phyloP scores from a whole-genome alignment of 2,329 filamentous ascomycete species.

The Daldinia sp. region DNA sequence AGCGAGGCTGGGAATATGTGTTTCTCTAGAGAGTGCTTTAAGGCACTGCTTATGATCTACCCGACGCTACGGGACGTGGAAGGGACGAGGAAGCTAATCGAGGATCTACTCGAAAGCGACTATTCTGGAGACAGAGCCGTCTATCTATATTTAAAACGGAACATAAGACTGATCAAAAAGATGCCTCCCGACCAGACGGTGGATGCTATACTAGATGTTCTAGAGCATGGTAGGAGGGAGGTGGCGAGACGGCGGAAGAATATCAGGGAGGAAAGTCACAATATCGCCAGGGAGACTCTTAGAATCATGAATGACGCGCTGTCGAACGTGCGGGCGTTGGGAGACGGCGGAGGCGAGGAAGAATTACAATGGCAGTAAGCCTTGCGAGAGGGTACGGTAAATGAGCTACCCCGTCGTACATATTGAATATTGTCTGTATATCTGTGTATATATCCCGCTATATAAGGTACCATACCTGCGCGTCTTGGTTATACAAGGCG shows the following conservation, averaged over 20 bases:
- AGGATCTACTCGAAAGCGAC: conserved; percentile 41
- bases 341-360: not conserved
- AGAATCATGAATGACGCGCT: conserved; percentile 48
- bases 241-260: conserved; percentile 32
- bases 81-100: conserved; percentile 45
- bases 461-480: too few species aligned
- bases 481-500: not conserved
- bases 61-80: conserved; percentile 38
- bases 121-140: conserved; percentile 42
- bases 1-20: conserved; percentile 44
- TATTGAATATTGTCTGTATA: not conserved
- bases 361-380: not conserved
- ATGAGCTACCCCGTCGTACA: not conserved
- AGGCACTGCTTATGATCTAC: conserved; percentile 46
- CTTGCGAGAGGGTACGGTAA: not conserved
- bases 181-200: conserved; percentile 2
- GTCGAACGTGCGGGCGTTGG: conserved; percentile 28
- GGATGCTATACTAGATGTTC: conserved; percentile 31
- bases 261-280: conserved; percentile 30
- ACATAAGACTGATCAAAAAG: conserved; percentile 39
- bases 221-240: conserved; percentile 38
- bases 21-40: conserved; percentile 47
- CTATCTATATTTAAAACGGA: conserved; percentile 42
- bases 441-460: not conserved
- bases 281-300: conserved; percentile 46